phyloP scores from a whole-genome alignment of 305 asterid genomes.

The Lippia alba region DNA sequence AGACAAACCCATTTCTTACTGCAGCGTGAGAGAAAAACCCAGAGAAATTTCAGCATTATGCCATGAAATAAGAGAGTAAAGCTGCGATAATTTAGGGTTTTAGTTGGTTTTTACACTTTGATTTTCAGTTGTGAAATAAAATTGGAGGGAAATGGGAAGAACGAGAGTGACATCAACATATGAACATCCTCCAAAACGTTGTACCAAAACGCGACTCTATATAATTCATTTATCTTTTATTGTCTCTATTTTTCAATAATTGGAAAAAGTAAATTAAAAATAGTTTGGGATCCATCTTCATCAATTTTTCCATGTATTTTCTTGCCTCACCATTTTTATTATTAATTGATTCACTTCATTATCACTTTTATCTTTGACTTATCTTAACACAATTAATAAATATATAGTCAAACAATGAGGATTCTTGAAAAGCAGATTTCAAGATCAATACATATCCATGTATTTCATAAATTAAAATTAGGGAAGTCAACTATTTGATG shows the following conservation, averaged over 20 bases:
- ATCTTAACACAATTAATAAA: neutral
- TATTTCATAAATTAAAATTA: neutral
- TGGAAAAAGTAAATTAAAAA: too few relatives aligned
- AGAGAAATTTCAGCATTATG: neutral
- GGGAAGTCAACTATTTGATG: neutral
- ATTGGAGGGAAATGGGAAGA: slow-evolving; percentile 37
- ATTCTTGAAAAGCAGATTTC: neutral
- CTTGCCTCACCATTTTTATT: too few relatives aligned
- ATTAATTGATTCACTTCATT: neutral
- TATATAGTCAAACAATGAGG: neutral
- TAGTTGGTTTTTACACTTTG: slow-evolving; percentile 7
- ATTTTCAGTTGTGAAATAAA: slow-evolving; percentile 16
- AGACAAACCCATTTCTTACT: slow-evolving; percentile 1
- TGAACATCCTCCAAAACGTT: neutral
- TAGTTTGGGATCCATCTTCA: too few relatives aligned
- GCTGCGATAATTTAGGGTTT: slow-evolving; percentile 10
- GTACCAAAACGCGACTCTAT: neutral
- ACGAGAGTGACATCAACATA: neutral
- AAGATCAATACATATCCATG: neutral
- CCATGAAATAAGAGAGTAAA: neutral
- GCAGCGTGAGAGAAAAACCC: neutral
- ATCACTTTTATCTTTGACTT: neutral
- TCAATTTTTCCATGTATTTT: too few relatives aligned
- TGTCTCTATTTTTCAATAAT: neutral
- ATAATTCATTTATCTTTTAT: neutral